These are phyloP conservation scores for Chenopodium formosanum DNA, from an alignment of 148 eudicot genomes.

Conservation along the genomic window DNA sequence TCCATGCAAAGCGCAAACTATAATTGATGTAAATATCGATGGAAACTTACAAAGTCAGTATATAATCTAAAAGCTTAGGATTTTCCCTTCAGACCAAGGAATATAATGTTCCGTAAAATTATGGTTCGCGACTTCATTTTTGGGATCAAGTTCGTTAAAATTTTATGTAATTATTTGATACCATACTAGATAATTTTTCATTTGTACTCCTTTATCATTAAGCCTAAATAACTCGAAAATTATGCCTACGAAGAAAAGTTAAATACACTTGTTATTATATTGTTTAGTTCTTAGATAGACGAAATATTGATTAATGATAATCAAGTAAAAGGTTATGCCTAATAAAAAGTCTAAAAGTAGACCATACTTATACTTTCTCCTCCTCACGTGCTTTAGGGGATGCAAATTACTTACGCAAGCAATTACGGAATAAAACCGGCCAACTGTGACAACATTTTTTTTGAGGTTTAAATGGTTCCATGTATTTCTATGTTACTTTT, in stretches of 20 bases:
- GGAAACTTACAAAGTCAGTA: too few species aligned
- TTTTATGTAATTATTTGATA: too few species aligned
- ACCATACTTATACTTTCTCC: background rate
- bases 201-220: too few species aligned
- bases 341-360: background rate
- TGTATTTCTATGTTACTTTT: background rate
- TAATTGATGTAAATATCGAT: too few species aligned
- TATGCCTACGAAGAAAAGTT: too few species aligned
- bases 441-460: slow-evolving; percentile 7
- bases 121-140: too few species aligned
- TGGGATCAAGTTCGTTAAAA: too few species aligned
- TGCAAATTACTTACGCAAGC: slow-evolving; percentile 25
- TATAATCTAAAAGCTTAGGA: too few species aligned
- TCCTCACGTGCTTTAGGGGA: slow-evolving; percentile 6
- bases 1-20: too few species aligned
- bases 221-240: background rate
- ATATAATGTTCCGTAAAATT: too few species aligned
- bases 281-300: background rate
- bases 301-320: background rate
- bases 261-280: too few species aligned
- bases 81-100: too few species aligned
- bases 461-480: background rate
- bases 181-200: background rate
- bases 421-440: slow-evolving; percentile 33
- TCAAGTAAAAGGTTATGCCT: slow-evolving; percentile 2